Percentiles rank a stretch among this genome's conserved stretches.
These are phyloP conservation scores for Neurospora sp. DNA, from an alignment of 495 filamentous ascomycete species.

Conservation along the genomic window DNA sequence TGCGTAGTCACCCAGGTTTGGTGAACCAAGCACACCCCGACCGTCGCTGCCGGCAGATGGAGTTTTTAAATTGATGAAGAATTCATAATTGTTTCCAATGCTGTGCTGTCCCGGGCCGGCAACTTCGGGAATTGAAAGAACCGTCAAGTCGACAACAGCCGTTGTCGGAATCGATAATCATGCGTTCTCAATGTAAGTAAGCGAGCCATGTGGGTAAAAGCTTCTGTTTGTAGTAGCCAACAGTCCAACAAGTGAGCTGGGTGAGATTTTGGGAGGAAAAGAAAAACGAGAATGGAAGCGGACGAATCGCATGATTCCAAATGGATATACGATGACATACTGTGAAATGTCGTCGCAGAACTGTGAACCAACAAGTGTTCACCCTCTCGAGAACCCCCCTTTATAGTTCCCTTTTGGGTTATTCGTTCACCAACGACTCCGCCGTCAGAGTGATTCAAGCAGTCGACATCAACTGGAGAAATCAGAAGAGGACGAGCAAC, in stretches of 20 bases:
- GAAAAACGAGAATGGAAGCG: background rate
- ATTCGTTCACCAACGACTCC: background rate
- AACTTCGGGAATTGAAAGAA: background rate
- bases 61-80: background rate
- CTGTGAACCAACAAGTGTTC: background rate
- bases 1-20: background rate
- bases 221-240: background rate
- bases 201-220: background rate
- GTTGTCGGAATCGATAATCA: background rate
- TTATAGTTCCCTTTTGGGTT: background rate
- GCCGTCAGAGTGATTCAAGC: background rate
- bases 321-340: background rate
- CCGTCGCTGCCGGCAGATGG: background rate
- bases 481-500: background rate
- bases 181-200: background rate
- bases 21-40: background rate
- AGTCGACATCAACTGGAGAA: background rate
- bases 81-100: background rate
- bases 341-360: background rate
- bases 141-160: background rate
- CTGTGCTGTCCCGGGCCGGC: no score
- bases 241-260: background rate
- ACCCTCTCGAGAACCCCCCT: background rate
- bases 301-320: background rate
- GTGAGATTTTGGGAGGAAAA: background rate